phyloP scores from a whole-genome alignment of 345 rosid genomes.

The Eucalyptus camaldulensis region DNA sequence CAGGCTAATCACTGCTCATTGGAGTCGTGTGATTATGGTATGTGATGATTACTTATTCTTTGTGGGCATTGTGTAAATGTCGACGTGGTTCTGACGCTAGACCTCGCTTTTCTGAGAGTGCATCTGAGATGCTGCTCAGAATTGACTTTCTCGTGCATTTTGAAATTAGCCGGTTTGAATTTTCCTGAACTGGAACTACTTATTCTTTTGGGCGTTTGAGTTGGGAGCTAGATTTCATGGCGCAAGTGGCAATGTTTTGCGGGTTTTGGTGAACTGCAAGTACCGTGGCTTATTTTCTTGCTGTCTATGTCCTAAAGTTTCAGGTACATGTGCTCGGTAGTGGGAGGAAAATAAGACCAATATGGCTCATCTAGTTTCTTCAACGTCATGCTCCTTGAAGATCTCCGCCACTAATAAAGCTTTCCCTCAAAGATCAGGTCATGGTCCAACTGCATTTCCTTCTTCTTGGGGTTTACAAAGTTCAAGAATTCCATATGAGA shows the following conservation, averaged over 20 bases:
- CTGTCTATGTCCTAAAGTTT: not conserved
- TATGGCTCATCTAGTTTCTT: slow-evolving; percentile 64
- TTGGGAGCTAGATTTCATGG: not conserved
- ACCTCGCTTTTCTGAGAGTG: not conserved
- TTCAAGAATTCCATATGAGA: slow-evolving; percentile 13
- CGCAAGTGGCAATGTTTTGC: not conserved
- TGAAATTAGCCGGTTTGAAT: not conserved
- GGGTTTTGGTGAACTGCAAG: not conserved
- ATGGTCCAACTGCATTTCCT: slow-evolving; percentile 1
- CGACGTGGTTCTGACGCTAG: not conserved
- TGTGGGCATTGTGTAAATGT: not conserved
- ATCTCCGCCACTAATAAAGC: slow-evolving; percentile 22
- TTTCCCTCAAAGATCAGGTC: slow-evolving; percentile 6
- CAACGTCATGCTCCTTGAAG: slow-evolving; percentile 34
- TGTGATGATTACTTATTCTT: not conserved
- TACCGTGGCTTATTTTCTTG: not conserved
- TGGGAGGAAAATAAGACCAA: not conserved
- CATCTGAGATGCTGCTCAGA: not conserved
- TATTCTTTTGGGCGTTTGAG: not conserved
- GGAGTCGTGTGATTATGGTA: not conserved
- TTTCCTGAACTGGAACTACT: not conserved
- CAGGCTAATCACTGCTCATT: not conserved
- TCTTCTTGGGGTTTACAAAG: slow-evolving; percentile 14
- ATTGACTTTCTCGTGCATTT: not conserved
- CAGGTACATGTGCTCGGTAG: slow-evolving; percentile 29